These are phyloP conservation scores for Pelargonium nanum DNA, from an alignment of 345 rosid genomes.

Conservation along the genomic window DNA sequence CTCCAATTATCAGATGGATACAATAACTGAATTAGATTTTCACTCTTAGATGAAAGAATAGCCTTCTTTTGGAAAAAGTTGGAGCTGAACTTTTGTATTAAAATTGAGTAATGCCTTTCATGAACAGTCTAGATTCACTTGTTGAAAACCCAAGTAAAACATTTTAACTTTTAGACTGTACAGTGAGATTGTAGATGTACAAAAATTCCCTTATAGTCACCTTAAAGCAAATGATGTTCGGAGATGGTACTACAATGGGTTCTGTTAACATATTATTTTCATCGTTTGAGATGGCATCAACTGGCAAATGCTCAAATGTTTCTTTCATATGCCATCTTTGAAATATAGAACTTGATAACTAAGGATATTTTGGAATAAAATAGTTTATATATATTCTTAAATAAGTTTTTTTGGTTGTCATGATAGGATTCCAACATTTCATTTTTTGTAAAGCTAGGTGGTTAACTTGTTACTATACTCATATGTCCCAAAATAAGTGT, in stretches of 20 bases:
- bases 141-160: no score
- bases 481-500: no score
- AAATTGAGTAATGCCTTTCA: no score
- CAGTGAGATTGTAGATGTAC: no score
- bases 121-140: no score
- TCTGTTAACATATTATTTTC: not conserved
- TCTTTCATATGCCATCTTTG: no score
- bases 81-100: not conserved
- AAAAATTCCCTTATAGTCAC: no score
- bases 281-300: not conserved
- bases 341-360: not conserved
- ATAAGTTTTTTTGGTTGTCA: not conserved
- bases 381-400: no score
- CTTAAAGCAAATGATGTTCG: no score
- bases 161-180: not conserved
- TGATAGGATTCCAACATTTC: not conserved
- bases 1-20: no score
- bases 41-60: not conserved
- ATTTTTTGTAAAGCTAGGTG: not conserved
- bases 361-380: not conserved
- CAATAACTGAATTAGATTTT: not conserved
- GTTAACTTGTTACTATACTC: not conserved
- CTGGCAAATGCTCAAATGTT: no score
- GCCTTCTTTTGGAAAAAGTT: not conserved
- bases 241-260: no score